These are phyloP conservation scores for Xylaria sp. DNA, from an alignment of 2,329 filamentous ascomycete genomes.

Conservation along the genomic window DNA sequence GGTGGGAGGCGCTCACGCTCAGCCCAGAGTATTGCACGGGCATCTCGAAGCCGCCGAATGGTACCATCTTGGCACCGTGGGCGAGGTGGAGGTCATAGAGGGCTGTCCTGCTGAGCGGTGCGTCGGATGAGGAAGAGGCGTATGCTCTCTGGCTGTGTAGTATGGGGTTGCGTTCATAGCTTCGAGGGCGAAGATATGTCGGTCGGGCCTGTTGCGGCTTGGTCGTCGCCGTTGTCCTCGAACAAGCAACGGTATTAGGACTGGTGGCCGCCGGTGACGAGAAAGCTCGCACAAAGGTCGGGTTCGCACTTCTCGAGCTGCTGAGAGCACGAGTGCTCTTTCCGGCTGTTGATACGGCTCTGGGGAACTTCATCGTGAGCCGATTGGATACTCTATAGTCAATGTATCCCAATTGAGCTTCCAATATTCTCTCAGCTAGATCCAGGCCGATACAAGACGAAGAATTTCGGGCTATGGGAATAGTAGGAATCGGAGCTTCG, in stretches of 20 bases:
- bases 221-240: conserved; percentile 17
- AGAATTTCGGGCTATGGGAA: neutral
- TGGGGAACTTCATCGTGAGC: conserved; percentile 43
- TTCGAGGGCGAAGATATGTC: conserved; percentile 14
- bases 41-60: conserved; percentile 95
- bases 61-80: conserved; percentile 91
- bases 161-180: conserved; percentile 15
- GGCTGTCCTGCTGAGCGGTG: conserved; percentile 69
- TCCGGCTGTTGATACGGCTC: conserved; percentile 38
- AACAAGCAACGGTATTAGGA: neutral
- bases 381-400: conserved; percentile 21
- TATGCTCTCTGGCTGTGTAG: conserved; percentile 39
- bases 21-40: conserved; percentile 86
- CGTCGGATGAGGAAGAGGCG: conserved; percentile 38
- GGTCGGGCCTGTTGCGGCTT: conserved; percentile 19
- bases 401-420: neutral
- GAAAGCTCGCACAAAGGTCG: conserved; percentile 27
- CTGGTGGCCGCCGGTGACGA: conserved; percentile 20
- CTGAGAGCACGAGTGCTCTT: conserved; percentile 40
- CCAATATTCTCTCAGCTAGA: conserved; percentile 2
- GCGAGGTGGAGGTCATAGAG: conserved; percentile 82
- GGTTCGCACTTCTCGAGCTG: conserved; percentile 24
- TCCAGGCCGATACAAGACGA: neutral
- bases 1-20: conserved; percentile 84
- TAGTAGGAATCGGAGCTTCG: neutral